These are phyloP conservation scores for Trichocladium uniseriatum DNA, from an alignment of 495 filamentous ascomycete species.

Conservation along the genomic window DNA sequence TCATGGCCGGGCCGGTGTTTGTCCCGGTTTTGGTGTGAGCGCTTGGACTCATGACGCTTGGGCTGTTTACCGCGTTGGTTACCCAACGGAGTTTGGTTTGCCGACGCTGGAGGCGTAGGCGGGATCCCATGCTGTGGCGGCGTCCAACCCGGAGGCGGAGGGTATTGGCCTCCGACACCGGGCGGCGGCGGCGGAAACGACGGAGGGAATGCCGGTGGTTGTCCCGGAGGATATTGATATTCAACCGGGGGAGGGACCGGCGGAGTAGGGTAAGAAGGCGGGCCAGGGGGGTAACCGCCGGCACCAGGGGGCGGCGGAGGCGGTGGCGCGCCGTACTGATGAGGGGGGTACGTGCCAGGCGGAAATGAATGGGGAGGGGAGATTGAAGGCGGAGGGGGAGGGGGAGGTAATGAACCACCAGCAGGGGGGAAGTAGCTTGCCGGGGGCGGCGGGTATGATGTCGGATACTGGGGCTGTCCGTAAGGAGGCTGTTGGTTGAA, in stretches of 20 bases:
- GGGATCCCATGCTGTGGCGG: slow-evolving; percentile 17
- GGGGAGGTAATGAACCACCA: slow-evolving; percentile 6
- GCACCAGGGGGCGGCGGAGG: slow-evolving; percentile 20
- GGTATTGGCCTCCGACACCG: neutral
- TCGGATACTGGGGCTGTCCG: slow-evolving; percentile 21
- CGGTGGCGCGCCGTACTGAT: slow-evolving; percentile 19
- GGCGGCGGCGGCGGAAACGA: slow-evolving; percentile 15
- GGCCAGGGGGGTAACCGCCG: slow-evolving; percentile 17
- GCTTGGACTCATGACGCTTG: slow-evolving; percentile 15
- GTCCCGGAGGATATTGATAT: slow-evolving; percentile 21
- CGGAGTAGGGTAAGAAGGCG: slow-evolving; percentile 15
- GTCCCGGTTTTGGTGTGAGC: slow-evolving; percentile 2
- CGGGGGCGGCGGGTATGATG: slow-evolving; percentile 20
- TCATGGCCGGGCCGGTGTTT: slow-evolving; percentile 7
- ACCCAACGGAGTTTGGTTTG: slow-evolving; percentile 6
- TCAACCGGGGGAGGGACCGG: slow-evolving; percentile 18
- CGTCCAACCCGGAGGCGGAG: slow-evolving; percentile 16
- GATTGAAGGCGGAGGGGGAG: slow-evolving; percentile 9
- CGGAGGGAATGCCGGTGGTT: slow-evolving; percentile 9
- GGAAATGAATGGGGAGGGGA: slow-evolving; percentile 14
- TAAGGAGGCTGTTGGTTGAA: slow-evolving; percentile 22
- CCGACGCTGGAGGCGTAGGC: slow-evolving; percentile 8
- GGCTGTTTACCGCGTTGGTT: slow-evolving; percentile 16
- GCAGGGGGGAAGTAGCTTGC: slow-evolving; percentile 20
- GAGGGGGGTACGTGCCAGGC: slow-evolving; percentile 16